These are phyloP conservation scores for Tetrahymena elliotti DNA, from an alignment of 73 alveolate genomes.

Conservation along the genomic window DNA sequence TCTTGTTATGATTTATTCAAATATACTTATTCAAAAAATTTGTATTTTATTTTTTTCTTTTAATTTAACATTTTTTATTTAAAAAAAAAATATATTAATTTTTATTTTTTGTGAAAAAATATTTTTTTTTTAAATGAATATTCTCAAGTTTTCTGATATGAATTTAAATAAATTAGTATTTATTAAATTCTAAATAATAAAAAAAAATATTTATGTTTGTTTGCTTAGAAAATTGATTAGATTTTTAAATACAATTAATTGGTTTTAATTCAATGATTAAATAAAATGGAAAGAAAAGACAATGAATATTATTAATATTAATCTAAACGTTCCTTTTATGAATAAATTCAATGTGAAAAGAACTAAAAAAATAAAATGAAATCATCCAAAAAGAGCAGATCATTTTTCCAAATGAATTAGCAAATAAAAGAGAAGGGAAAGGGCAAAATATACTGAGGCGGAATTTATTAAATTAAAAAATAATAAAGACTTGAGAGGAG, in stretches of 20 bases:
- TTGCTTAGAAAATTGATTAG: background rate
- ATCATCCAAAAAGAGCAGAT: background rate
- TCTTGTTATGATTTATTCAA: background rate
- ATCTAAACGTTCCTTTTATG: background rate
- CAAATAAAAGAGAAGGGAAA: background rate
- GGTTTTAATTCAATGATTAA: too few relatives aligned
- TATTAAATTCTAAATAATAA: background rate
- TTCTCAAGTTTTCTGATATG: background rate
- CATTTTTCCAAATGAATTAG: background rate
- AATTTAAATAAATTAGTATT: background rate
- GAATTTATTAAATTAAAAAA: background rate
- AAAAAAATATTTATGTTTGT: too few relatives aligned
- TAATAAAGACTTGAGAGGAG: slow-evolving; percentile 1
- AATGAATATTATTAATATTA: background rate
- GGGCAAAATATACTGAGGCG: slow-evolving; percentile 3
- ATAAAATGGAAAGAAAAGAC: background rate
- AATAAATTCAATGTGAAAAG: background rate
- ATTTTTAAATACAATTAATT: background rate
- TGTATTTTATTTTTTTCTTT: too few relatives aligned
- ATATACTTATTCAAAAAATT: too few relatives aligned
- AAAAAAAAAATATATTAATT: too few relatives aligned
- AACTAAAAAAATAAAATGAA: background rate
- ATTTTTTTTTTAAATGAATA: too few relatives aligned
- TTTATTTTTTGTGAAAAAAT: too few relatives aligned
- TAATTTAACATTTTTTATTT: too few relatives aligned